These are phyloP conservation scores for Corymbia calophylla DNA, from an alignment of 441 rosid species.

Conservation along the genomic window DNA sequence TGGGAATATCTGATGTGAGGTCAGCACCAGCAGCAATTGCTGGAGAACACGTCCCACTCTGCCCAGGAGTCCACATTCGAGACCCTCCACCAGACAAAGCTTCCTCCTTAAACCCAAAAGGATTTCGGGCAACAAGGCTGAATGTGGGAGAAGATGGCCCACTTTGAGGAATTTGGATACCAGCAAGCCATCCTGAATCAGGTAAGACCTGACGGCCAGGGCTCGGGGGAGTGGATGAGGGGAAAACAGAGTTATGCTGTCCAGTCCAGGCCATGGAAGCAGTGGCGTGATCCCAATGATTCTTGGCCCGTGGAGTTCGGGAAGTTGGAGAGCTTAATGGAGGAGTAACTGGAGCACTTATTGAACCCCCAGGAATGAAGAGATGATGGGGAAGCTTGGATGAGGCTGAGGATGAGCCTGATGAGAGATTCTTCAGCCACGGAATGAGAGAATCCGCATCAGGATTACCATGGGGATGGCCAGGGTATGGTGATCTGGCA, in stretches of 20 bases:
- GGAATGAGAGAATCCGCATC: conserved; percentile 91
- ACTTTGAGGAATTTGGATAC: conserved; percentile 69
- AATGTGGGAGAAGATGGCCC: conserved; percentile 95
- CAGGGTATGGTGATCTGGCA: conserved; percentile 38
- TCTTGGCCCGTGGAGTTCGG: conserved; percentile 49
- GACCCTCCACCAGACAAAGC: conserved; percentile 52
- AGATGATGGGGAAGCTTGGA: conserved; percentile 58
- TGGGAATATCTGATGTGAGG: conserved; percentile 67
- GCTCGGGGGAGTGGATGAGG: conserved; percentile 74
- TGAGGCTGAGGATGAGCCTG: conserved; percentile 66
- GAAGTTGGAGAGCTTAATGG: conserved; percentile 73
- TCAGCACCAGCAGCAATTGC: conserved; percentile 69
- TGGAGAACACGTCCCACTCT: conserved; percentile 90
- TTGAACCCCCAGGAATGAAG: conserved; percentile 63
- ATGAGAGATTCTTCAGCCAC: conserved; percentile 91
- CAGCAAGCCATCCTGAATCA: conserved; percentile 76
- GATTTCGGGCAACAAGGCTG: conserved; percentile 72
- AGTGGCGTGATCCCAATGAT: conserved; percentile 53
- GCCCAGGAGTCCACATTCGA: conserved; percentile 94
- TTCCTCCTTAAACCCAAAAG: conserved; percentile 55
- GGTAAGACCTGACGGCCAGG: conserved; percentile 64
- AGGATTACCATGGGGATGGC: conserved; percentile 43
- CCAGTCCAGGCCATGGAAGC: conserved; percentile 43
- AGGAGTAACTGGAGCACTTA: conserved; percentile 98
- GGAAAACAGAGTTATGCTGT: conserved; percentile 36